A percentile compares a stretch with the other conserved stretches of the same genome.
These are phyloP conservation scores for Hysterium pulicare DNA, from an alignment of 2,329 filamentous ascomycete species.

Conservation along the genomic window DNA sequence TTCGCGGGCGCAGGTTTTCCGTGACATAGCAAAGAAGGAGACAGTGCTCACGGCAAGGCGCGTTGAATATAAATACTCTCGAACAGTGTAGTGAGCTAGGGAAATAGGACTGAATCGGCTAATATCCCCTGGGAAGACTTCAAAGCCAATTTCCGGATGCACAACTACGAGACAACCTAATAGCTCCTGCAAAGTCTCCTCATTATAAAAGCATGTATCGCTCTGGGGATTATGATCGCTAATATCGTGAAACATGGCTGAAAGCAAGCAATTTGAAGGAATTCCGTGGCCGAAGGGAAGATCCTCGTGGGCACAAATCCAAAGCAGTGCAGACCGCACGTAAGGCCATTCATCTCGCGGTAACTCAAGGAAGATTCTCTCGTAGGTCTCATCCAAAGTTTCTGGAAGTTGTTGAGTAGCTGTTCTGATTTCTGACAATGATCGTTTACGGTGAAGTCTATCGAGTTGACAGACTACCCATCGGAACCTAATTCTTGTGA, in stretches of 20 bases:
- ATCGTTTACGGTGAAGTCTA: constrained; percentile 1
- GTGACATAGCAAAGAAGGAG: too few relatives aligned
- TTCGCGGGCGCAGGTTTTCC: neutral
- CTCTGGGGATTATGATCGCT: neutral
- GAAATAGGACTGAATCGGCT: neutral
- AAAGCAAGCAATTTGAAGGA: neutral
- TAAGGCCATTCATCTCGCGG: constrained; percentile 3
- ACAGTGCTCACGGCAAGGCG: too few relatives aligned
- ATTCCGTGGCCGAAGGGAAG: neutral
- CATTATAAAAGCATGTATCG: neutral
- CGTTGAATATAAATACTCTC: neutral
- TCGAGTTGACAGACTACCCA: constrained; percentile 9
- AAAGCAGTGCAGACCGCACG: constrained; percentile 4
- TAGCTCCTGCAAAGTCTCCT: neutral
- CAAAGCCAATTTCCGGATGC: neutral
- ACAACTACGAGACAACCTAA: neutral
- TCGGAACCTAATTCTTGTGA: constrained; percentile 6
- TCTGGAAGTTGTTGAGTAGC: constrained; percentile 5
- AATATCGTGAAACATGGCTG: neutral
- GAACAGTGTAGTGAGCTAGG: constrained; percentile 1
- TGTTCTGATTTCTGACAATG: neutral
- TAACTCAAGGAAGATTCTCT: constrained; percentile 6
- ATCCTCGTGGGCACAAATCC: constrained; percentile 3
- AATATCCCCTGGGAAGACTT: neutral
- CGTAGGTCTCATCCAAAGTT: constrained; percentile 9